phyloP scores from a whole-genome alignment of 2,329 filamentous ascomycete genomes.

The Raffaelea arxii region DNA sequence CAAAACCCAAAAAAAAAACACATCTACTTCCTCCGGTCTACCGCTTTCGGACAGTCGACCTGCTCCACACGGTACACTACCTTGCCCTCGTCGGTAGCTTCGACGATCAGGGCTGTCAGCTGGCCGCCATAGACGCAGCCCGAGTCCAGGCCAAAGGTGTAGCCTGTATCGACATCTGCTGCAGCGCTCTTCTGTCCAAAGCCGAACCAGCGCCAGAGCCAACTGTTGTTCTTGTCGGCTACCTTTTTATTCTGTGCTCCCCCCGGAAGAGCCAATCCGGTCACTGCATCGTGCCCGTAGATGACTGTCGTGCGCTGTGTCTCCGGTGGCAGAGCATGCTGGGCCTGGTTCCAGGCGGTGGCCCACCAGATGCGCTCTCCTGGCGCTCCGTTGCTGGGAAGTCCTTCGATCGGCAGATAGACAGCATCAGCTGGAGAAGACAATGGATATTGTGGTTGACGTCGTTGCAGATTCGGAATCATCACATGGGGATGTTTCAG shows the following conservation, averaged over 20 bases:
- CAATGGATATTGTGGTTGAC: too few species aligned
- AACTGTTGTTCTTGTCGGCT: too few species aligned
- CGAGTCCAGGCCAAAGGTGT: slow-evolving; percentile 78
- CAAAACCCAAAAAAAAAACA: background rate
- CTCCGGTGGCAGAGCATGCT: slow-evolving; percentile 22
- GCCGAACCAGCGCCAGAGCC: background rate
- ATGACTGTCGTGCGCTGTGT: slow-evolving; percentile 54
- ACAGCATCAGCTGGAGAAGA: slow-evolving; percentile 9
- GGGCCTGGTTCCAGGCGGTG: slow-evolving; percentile 47
- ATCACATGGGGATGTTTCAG: slow-evolving; percentile 7
- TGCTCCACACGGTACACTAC: slow-evolving; percentile 29
- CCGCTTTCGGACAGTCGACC: slow-evolving; percentile 26
- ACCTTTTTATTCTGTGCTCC: too few species aligned
- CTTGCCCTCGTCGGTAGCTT: slow-evolving; percentile 28
- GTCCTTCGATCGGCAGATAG: slow-evolving; percentile 28
- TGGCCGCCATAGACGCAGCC: slow-evolving; percentile 68
- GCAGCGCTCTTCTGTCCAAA: background rate
- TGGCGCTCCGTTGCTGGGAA: slow-evolving; percentile 29
- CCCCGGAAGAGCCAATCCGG: slow-evolving; percentile 44
- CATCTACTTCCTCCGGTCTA: background rate
- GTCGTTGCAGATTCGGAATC: too few species aligned
- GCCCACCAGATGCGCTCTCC: slow-evolving; percentile 45
- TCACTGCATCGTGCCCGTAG: slow-evolving; percentile 78
- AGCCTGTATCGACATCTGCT: slow-evolving; percentile 32
- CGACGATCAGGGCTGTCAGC: slow-evolving; percentile 69